Evolutionary conservation across 2,329 filamentous ascomycete species (phyloP).

Genomic region (Beauveria asiatica): DNA sequence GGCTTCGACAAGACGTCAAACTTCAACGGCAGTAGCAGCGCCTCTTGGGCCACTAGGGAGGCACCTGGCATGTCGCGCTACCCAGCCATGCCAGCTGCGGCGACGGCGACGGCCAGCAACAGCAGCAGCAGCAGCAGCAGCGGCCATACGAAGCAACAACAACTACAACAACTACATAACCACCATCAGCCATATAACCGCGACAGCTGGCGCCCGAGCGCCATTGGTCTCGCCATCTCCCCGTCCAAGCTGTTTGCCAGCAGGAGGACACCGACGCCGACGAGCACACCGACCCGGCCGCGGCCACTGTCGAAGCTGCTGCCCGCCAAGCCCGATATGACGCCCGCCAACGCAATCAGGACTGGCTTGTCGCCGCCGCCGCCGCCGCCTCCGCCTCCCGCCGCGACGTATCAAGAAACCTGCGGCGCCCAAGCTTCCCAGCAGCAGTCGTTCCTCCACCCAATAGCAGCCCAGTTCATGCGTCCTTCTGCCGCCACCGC

Average conservation of each 20-base stretch:
- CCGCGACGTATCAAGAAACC: neutral
- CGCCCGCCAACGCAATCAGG: neutral
- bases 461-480: conserved; percentile 14
- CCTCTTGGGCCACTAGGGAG: conserved; percentile 21
- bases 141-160: neutral
- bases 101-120: neutral
- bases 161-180: neutral
- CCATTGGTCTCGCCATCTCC: conserved; percentile 39
- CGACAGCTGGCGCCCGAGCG: conserved; percentile 25
- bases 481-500: neutral
- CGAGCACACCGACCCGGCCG: conserved; percentile 18
- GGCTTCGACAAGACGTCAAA: conserved; percentile 19
- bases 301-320: conserved; percentile 33
- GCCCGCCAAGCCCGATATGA: conserved; percentile 37
- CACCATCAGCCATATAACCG: conserved; percentile 20
- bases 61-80: conserved; percentile 6
- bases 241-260: conserved; percentile 19
- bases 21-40: conserved; percentile 14
- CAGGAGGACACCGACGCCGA: conserved; percentile 17
- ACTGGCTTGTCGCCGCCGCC: neutral
- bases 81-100: neutral
- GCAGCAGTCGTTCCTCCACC: neutral
- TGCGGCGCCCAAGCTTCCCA: conserved; percentile 11
- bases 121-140: neutral
- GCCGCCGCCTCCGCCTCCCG: neutral